These are phyloP conservation scores for Solanum bulbocastanum DNA, from an alignment of 257 asterid genomes.

Conservation along the genomic window DNA sequence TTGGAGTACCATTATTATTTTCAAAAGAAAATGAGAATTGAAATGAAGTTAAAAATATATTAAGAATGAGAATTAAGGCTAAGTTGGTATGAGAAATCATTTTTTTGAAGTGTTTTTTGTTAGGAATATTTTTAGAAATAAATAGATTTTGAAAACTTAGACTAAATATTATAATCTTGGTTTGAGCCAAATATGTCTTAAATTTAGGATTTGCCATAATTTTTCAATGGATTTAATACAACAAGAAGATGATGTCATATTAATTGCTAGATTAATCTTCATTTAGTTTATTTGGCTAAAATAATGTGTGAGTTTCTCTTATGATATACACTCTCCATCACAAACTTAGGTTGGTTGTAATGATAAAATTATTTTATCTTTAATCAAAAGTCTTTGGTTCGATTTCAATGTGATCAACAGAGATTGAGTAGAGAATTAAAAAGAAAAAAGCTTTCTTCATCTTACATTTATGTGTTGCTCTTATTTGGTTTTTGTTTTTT, in stretches of 20 bases:
- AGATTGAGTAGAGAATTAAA: background rate
- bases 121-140: background rate
- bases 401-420: accelerated
- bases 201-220: background rate
- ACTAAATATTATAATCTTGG: background rate
- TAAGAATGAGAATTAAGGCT: background rate
- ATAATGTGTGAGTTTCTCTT: background rate
- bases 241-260: background rate
- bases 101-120: background rate
- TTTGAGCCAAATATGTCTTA: background rate
- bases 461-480: too few species aligned
- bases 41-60: background rate
- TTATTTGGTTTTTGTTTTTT: too few species aligned
- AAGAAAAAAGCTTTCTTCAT: too few species aligned
- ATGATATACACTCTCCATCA: background rate
- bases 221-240: background rate
- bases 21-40: background rate
- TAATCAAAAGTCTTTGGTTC: too few species aligned
- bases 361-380: accelerated
- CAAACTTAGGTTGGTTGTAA: too few species aligned
- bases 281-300: background rate
- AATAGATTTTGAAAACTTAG: background rate
- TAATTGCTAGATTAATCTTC: background rate
- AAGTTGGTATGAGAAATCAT: background rate
- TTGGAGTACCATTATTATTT: background rate